Percentiles rank a stretch among this genome's conserved stretches.
Evolutionary conservation across 1,139 yeast species (phyloP).

Genomic region (Geotrichum phurueaensis): DNA sequence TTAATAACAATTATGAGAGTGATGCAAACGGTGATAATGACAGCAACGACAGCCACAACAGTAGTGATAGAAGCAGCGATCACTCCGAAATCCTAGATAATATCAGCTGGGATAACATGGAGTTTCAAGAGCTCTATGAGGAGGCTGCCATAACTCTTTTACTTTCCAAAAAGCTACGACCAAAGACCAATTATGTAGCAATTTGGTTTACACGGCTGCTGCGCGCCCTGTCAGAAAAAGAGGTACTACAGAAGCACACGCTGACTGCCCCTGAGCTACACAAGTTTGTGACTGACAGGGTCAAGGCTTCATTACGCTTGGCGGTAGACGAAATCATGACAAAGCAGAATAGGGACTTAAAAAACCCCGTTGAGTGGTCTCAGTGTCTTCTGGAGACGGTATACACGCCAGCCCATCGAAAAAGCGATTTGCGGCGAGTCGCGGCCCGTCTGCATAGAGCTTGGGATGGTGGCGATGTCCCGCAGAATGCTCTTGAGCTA

Average conservation of each 20-base stretch:
- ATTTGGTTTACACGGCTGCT: background rate
- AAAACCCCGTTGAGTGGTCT: background rate
- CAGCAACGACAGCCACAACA: background rate
- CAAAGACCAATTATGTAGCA: background rate
- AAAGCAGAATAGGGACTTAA: background rate
- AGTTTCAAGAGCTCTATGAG: background rate
- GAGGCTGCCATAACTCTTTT: background rate
- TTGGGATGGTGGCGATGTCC: background rate
- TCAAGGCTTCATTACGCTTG: background rate
- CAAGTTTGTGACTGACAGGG: background rate
- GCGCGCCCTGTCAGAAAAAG: background rate
- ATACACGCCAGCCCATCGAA: background rate
- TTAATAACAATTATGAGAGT: background rate
- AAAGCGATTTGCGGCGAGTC: background rate
- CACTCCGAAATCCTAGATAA: too few relatives aligned
- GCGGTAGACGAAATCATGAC: background rate
- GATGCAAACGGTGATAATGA: background rate
- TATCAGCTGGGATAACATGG: too few relatives aligned
- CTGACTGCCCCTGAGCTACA: background rate
- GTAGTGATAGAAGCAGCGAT: background rate
- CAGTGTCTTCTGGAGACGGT: background rate
- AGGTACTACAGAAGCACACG: background rate
- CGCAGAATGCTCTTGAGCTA: background rate
- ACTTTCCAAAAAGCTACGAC: background rate
- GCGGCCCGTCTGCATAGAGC: background rate